These are phyloP conservation scores for Pythium myriotylum DNA, from an alignment of 352 stramenopile genomes.

Conservation along the genomic window DNA sequence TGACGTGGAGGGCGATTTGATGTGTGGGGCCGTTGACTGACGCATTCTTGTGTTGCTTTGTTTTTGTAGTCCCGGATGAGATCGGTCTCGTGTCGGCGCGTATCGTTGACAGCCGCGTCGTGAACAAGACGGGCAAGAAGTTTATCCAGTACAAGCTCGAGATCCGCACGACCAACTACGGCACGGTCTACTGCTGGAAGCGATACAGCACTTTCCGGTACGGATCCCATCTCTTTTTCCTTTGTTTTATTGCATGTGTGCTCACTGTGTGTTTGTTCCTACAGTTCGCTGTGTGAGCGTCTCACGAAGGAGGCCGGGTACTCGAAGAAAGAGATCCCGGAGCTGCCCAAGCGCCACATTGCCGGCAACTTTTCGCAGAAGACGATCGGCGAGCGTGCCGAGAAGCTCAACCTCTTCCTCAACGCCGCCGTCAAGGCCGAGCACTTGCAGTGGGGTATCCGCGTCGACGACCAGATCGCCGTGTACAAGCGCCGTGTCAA, in stretches of 20 bases:
- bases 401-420: conserved; percentile 88
- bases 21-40: conserved; percentile 32
- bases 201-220: conserved; percentile 88
- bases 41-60: background rate
- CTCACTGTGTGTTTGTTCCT: background rate
- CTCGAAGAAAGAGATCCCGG: conserved; percentile 82
- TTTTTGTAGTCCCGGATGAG: conserved; percentile 67
- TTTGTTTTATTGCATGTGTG: background rate
- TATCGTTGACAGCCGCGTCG: conserved; percentile 84
- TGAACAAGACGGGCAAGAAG: conserved; percentile 84
- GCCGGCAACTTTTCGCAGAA: conserved; percentile 84
- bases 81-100: conserved; percentile 79
- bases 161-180: conserved; percentile 87
- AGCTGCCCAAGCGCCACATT: conserved; percentile 83
- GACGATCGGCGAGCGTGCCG: conserved; percentile 77
- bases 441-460: conserved; percentile 88
- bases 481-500: conserved; percentile 91
- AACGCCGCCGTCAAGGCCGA: conserved; percentile 74
- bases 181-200: conserved; percentile 89
- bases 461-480: conserved; percentile 85
- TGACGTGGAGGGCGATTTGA: conserved; percentile 9
- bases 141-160: conserved; percentile 92
- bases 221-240: background rate
- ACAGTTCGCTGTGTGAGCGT: conserved; percentile 77
- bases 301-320: conserved; percentile 86